Percentiles rank a stretch among this genome's conserved stretches.
Evolutionary conservation across 2,329 filamentous ascomycete species (phyloP).

Genomic region (Exophiala sideris): DNA sequence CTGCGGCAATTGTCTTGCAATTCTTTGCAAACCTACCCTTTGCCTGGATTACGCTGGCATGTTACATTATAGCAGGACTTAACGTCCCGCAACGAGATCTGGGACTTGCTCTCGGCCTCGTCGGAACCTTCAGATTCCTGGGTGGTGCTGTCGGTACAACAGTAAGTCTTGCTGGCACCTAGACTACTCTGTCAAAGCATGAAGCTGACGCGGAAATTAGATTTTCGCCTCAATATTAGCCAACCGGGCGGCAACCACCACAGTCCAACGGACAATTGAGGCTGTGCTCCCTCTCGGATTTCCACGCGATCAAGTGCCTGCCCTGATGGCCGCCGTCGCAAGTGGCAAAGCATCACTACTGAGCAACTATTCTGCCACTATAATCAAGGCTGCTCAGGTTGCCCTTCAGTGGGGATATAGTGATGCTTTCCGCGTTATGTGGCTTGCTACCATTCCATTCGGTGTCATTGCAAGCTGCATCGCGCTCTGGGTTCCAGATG

Average conservation of each 20-base stretch:
- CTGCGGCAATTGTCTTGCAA: constrained; percentile 1
- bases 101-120: constrained; percentile 26
- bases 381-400: constrained; percentile 34
- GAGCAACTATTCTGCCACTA: constrained; percentile 32
- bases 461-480: constrained; percentile 9
- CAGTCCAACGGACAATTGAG: constrained; percentile 6
- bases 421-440: constrained; percentile 44
- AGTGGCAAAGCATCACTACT: constrained; percentile 30
- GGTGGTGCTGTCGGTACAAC: constrained; percentile 25
- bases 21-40: constrained; percentile 3
- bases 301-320: constrained; percentile 32
- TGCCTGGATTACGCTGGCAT: constrained; percentile 2
- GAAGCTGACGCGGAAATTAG: too few species aligned
- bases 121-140: constrained; percentile 25
- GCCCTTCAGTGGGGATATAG: constrained; percentile 42
- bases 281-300: constrained; percentile 39
- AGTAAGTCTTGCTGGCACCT: background rate
- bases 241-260: constrained; percentile 2
- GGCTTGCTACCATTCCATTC: constrained; percentile 21
- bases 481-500: background rate
- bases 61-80: constrained; percentile 2
- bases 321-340: constrained; percentile 35
- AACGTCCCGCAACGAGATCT: constrained; percentile 26
- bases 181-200: too few species aligned
- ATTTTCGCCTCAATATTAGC: constrained; percentile 27